Conservation (phyloP, 768 basidiomycete species). For the Artomyces pyxidatus region DNA sequence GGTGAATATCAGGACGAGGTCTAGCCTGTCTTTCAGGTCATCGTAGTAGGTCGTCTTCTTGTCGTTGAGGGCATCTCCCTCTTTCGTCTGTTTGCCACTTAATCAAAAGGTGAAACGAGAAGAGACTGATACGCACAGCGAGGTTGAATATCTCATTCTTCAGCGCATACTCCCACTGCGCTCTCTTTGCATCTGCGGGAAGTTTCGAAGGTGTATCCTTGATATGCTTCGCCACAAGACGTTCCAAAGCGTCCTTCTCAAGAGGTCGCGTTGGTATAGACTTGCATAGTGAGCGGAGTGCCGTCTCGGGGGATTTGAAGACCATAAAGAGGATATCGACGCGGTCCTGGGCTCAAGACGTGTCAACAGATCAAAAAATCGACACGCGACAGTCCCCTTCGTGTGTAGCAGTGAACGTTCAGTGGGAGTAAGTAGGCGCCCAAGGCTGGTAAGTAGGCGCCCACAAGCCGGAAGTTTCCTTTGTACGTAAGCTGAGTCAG, state of each 20-base stretch:
- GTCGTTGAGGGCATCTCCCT: constrained; percentile 56
- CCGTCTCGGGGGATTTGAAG: constrained; percentile 10
- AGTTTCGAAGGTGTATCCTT: constrained; percentile 7
- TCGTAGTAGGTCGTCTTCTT: constrained; percentile 50
- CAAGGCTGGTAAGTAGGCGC: no score
- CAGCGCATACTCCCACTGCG: constrained; percentile 68
- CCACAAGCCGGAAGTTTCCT: no score
- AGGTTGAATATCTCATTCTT: constrained; percentile 64
- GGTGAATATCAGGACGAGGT: constrained; percentile 68
- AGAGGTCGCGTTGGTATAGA: constrained; percentile 7
- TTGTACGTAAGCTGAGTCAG: no score
- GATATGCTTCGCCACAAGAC: constrained; percentile 9
- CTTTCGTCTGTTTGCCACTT: constrained; percentile 41
- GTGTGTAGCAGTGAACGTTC: no score
- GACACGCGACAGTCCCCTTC: no score
- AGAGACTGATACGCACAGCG: constrained; percentile 44
- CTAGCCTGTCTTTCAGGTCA: constrained; percentile 52
- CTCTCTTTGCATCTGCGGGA: constrained; percentile 53
- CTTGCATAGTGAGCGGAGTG: constrained; percentile 8
- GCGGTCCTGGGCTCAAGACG: no score
- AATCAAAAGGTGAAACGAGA: not conserved
- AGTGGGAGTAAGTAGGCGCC: no score
- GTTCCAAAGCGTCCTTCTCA: constrained; percentile 9
- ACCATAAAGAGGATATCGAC: constrained; percentile 13
- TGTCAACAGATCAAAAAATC: no score